Evolutionary conservation across 257 asterid genomes (phyloP), one percentile per base, ranked within the genome.

Genomic region (Solanum chiquidenum): DNA sequence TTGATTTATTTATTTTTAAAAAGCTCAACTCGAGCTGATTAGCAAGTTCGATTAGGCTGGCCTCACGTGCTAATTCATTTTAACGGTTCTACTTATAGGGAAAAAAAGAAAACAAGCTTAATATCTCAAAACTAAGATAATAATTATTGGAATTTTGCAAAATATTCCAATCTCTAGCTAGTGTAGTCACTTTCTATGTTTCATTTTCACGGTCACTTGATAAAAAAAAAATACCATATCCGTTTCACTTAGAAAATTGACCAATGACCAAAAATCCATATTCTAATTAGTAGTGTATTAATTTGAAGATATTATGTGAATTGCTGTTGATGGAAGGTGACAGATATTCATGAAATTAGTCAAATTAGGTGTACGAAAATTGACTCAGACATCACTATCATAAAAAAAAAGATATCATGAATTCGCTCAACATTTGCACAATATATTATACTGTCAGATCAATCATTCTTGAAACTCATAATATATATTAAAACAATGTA

Each of bases 321-420:
- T 1, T 5, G 2, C 16, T 14, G 7, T 0, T 14, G 3, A 2
- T 49, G 1, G 8, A 16, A 14, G 21, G 8, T 49, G 60, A 49
- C 14, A 49, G 8, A 52, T 52, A 0, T 52, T 0, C 1, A 0
- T 52, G 21, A 16, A 52, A 52, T 52, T 52, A 52, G 1, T 6
- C 1, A 16, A 16, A 0, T 0, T 52, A 52, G 4, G 1, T 52
- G 1, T 52, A 0, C 1, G 0, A 49, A 49, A 49, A 5, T 16
- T 16, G 7, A 16, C 3, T 16, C 3, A 49, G 0, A 49, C 16
- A 49, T 6, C 1, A 16, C 23, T 52, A 16, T 16, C 23, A 0
- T 52, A 52, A 52, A 52, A 49, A 9, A 5, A 16, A 13, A 79
- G 8, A 27, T 8, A 80, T 44, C 11, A 46, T 80, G 20, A 16